Percentiles rank a stretch among this genome's conserved stretches.
phyloP scores from a whole-genome alignment of 2,329 filamentous ascomycete genomes.

The Penicillium sclerotigenum region DNA sequence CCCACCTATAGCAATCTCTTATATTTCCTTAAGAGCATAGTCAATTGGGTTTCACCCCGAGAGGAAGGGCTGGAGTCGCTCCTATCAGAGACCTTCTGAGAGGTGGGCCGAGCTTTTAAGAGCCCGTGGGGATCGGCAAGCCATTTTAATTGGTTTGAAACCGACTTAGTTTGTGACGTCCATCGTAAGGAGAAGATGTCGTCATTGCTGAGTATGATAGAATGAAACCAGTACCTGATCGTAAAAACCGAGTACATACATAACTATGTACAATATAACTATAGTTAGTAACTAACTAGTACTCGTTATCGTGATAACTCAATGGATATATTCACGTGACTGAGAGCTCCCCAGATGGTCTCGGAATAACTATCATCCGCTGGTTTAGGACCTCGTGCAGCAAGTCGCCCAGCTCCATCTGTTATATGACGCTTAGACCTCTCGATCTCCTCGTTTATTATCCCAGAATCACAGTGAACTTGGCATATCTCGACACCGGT shows the following conservation, averaged over 20 bases:
- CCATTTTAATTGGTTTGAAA: not conserved
- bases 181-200: not conserved
- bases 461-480: not conserved
- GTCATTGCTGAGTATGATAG: not conserved
- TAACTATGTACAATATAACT: too few relatives aligned
- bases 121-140: not conserved
- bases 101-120: not conserved
- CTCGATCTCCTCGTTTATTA: slow-evolving; percentile 1
- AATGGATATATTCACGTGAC: not conserved
- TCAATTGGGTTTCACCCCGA: not conserved
- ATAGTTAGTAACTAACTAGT: too few relatives aligned
- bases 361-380: not conserved
- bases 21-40: not conserved
- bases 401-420: slow-evolving; percentile 1
- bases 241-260: not conserved
- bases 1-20: not conserved
- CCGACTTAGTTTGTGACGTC: not conserved
- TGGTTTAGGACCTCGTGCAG: slow-evolving; percentile 8
- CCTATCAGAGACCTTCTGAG: not conserved
- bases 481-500: not conserved
- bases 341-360: not conserved
- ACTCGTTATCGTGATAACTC: not conserved
- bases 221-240: not conserved
- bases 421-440: slow-evolving; percentile 19
- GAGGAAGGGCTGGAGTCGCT: not conserved